Evolutionary conservation across 1,139 yeast genomes (phyloP), one percentile per base, ranked within the genome.

Genomic region (Taphrina confusa): DNA sequence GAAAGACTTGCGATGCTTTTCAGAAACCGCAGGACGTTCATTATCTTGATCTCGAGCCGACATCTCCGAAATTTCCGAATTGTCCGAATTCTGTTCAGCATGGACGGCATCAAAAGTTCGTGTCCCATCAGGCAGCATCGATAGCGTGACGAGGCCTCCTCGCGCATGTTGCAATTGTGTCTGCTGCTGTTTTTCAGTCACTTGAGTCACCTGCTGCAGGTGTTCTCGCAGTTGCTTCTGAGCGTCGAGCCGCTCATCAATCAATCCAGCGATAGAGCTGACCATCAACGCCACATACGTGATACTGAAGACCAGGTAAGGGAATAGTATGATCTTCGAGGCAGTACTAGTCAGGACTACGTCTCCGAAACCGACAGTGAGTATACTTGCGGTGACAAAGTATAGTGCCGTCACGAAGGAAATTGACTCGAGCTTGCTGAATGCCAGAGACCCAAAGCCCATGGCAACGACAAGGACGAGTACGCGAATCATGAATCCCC

Each of bases 281-380:
- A 45, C 50, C 34, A 45, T 27, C 18, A 45, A 25, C 25, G 50
- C 50, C 5, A 45, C 50, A 28, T 45, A 45, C 2, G 50, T 45
- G 36, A 45, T 30, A 45, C 50, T 45, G 37, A 45, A 45, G 14
- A 45, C 50, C 25, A 45, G 36, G 30, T 45, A 45, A 14, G 50
- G 50, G 28, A 45, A 45, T 12, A 45, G 50, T 9, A 45, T 45
- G 34, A 45, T 30, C 20, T 45, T 45, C 12, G 36, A 27, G 5
- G 50, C 50, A 14, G 37, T 45, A 1, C 20, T 27, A 1, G 65
- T 37, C 0, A 95, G 91, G 0, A 77, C 74, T 34, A 84, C 76
- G 67, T 86, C 94, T 33, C 96, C 96, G 20, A 85, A 75, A 0
- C 96, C 96, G 45, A 89, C 79, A 0, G 96, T 89, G 47, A 87